phyloP scores from a whole-genome alignment of 805 yeast genomes.

The Spathaspora passalidarum region DNA sequence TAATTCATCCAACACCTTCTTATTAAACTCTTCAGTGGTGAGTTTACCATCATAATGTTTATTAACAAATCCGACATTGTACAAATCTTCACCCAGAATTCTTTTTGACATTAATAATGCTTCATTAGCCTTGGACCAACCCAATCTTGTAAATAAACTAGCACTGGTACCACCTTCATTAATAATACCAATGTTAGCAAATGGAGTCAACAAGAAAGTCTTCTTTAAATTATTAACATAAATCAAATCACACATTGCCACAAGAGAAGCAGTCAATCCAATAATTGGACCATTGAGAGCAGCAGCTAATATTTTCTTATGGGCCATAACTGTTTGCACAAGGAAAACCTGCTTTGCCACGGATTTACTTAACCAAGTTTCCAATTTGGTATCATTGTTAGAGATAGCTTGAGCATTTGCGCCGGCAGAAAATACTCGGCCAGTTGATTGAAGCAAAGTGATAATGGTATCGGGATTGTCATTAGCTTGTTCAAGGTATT shows the following conservation, averaged over 20 bases:
- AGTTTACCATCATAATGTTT: conserved; percentile 45
- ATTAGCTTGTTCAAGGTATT: conserved; percentile 59
- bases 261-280: conserved; percentile 72
- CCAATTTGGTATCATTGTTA: conserved; percentile 29
- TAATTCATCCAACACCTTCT: conserved; percentile 35
- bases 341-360: conserved; percentile 67
- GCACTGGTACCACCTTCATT: conserved; percentile 77
- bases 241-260: conserved; percentile 70
- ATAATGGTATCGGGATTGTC: conserved; percentile 55
- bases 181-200: conserved; percentile 76
- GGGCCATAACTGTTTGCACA: conserved; percentile 65
- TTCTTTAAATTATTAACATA: conserved; percentile 52
- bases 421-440: conserved; percentile 79
- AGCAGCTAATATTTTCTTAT: conserved; percentile 63
- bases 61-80: conserved; percentile 58
- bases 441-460: conserved; percentile 68
- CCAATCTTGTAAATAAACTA: conserved; percentile 65
- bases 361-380: conserved; percentile 53
- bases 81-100: conserved; percentile 54
- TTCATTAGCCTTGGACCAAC: conserved; percentile 69
- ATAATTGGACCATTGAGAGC: conserved; percentile 87
- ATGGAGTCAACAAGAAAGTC: conserved; percentile 68
- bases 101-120: conserved; percentile 69
- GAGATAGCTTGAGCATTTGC: conserved; percentile 51
- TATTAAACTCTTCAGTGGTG: conserved; percentile 42